Evolutionary conservation across 176 grass and related monocot species (phyloP), one percentile per base, ranked within the genome.

Genomic region (Oryza australiensis): DNA sequence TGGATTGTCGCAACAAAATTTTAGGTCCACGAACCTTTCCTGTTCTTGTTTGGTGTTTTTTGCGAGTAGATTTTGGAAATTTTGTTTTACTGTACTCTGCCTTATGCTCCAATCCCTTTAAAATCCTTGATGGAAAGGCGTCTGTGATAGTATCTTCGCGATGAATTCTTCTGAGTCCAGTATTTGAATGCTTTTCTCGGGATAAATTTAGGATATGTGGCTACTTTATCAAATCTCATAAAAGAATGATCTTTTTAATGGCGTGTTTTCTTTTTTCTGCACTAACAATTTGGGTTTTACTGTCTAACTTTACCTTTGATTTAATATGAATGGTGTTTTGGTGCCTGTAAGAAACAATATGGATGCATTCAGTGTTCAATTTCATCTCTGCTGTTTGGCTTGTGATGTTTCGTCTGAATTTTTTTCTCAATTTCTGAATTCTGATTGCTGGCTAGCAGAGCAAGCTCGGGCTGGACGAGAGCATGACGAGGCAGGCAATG

Each of bases 391-490:
- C 3, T 38, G 23, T 72, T 62, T 72, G 7, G 35, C 37, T 70
- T 78, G 15, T 41, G 4, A 62, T 73, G 15, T 79, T 70, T 22
- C 75, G 23, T 69, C 55, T 70, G 1, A 37, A 84, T 26, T 55
- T 60, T 60, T 60, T 60, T 8, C 9, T 8, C n/a, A 24, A 60
- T 60, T 60, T 24, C 7, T 55, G 12, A 43, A 5, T 75, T 46
- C 40, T 51, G 74, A 74, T 75, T 93, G 33, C 28, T 80, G 88
- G 24, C 65, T 26, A 82, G 29, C 84, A 94, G 92, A 86, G 48
- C 68, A 99, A 99, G 68, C 78, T 99, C 32, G 77, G 62, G 37
- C 82, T 99, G 18, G 85, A 91, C 38, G 86, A 95, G 79, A 91
- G 82, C 78, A 87, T 34, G 30, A 84, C 63, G 49, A 88, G 85